phyloP scores from a whole-genome alignment of 352 stramenopile genomes.

The Phytophthora pisi region DNA sequence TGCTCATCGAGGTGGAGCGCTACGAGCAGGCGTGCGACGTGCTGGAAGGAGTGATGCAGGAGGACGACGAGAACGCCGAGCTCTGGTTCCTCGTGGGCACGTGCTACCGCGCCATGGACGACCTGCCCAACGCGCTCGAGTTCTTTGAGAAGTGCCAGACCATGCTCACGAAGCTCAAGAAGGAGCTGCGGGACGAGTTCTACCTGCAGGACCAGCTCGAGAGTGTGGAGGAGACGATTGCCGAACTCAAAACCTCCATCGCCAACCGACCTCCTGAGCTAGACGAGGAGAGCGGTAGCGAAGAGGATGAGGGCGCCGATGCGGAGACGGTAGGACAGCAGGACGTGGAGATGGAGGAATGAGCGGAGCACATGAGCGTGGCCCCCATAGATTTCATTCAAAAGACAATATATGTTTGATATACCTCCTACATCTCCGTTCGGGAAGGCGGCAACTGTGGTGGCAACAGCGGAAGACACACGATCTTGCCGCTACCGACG shows the following conservation, averaged over 20 bases:
- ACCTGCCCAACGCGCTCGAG: constrained; percentile 80
- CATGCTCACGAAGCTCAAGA: constrained; percentile 86
- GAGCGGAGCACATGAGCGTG: constrained; percentile 34
- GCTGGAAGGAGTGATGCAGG: constrained; percentile 88
- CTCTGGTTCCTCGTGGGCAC: constrained; percentile 90
- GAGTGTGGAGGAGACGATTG: constrained; percentile 70
- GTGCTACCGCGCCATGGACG: constrained; percentile 88
- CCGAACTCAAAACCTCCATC: constrained; percentile 57
- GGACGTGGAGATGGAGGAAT: constrained; percentile 87
- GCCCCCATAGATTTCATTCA: constrained; percentile 59
- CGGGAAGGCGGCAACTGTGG: constrained; percentile 11
- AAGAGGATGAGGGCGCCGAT: constrained; percentile 39
- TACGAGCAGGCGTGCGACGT: constrained; percentile 84
- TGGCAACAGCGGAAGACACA: constrained; percentile 56
- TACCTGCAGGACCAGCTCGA: constrained; percentile 82
- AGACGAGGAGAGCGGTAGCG: constrained; percentile 58
- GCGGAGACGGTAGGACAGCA: constrained; percentile 48
- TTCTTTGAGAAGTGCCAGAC: constrained; percentile 84
- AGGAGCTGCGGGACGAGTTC: constrained; percentile 73
- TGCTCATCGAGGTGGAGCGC: constrained; percentile 87
- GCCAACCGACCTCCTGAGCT: constrained; percentile 60
- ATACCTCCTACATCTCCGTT: constrained; percentile 36
- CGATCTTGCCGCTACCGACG: constrained; percentile 55
- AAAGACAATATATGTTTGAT: constrained; percentile 50
- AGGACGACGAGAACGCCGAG: constrained; percentile 91